Conservation (phyloP, 805 yeast genomes). For the Millerago galiae region DNA sequence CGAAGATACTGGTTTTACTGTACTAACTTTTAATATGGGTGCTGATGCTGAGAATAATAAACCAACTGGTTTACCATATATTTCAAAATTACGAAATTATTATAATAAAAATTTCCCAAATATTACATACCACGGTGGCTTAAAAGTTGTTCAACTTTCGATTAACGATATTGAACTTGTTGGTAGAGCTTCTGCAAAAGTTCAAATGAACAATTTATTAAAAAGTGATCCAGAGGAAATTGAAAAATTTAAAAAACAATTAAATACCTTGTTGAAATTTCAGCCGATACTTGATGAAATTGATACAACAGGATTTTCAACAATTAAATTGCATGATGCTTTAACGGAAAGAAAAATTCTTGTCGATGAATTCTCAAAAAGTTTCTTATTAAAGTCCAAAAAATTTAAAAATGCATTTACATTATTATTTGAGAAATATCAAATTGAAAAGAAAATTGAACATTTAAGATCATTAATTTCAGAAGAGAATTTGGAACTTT, state of each 20-base stretch:
- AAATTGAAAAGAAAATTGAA: constrained; percentile 44
- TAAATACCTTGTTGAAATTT: constrained; percentile 29
- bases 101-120: constrained; percentile 20
- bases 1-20: constrained; percentile 20
- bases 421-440: constrained; percentile 39
- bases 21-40: constrained; percentile 43
- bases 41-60: constrained; percentile 20
- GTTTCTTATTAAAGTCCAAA: constrained; percentile 30
- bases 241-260: constrained; percentile 29
- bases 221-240: constrained; percentile 25
- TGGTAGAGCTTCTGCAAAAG: constrained; percentile 26
- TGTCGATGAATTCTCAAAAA: constrained; percentile 24
- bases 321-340: constrained; percentile 30
- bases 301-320: constrained; percentile 30
- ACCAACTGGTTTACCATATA: constrained; percentile 30
- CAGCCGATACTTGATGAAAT: constrained; percentile 40
- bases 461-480: constrained; percentile 58
- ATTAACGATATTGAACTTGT: constrained; percentile 38
- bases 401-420: constrained; percentile 39
- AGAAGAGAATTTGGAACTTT: constrained; percentile 79
- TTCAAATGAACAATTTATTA: constrained; percentile 8
- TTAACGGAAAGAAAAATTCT: constrained; percentile 32
- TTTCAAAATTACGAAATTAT: constrained; percentile 25
- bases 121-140: constrained; percentile 25
- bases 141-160: constrained; percentile 34